These are phyloP conservation scores for Elsinoe australis DNA, from an alignment of 2,329 filamentous ascomycete genomes.

Conservation along the genomic window DNA sequence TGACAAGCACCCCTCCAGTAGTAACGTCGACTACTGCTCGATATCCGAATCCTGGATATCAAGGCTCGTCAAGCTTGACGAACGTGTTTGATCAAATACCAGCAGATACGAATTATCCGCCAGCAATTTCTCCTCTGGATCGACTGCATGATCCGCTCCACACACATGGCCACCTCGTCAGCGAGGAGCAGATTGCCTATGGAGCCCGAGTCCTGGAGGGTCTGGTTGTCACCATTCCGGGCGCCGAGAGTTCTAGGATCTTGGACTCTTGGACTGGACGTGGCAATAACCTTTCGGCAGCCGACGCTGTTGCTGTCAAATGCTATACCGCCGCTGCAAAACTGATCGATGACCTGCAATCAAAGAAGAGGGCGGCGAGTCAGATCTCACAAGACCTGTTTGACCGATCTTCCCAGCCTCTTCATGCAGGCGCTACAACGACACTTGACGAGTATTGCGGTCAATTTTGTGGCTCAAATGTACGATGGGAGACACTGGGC, in stretches of 20 bases:
- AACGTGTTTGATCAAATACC: conserved; percentile 30
- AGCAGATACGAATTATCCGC: conserved; percentile 17
- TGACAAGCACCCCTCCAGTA: conserved; percentile 5
- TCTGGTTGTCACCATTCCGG: conserved; percentile 18
- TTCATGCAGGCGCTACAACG: conserved; percentile 12
- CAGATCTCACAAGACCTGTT: conserved; percentile 7
- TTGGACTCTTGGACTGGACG: conserved; percentile 24
- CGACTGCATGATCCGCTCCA: background rate
- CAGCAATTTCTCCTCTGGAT: background rate
- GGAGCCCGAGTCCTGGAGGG: conserved; percentile 22
- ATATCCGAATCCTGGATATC: conserved; percentile 32
- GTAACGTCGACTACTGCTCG: conserved; percentile 19
- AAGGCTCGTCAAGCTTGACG: conserved; percentile 29
- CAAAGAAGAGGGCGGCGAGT: background rate
- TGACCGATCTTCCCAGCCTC: conserved; percentile 19
- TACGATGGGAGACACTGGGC: conserved; percentile 37
- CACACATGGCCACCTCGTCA: conserved; percentile 7
- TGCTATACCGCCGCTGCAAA: conserved; percentile 21
- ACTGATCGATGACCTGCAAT: conserved; percentile 16
- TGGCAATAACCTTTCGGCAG: conserved; percentile 27
- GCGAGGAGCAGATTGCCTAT: conserved; percentile 22
- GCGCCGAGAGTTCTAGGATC: conserved; percentile 21
- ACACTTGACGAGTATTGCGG: conserved; percentile 18
- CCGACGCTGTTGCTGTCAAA: conserved; percentile 22
- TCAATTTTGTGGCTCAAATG: conserved; percentile 23